These are phyloP conservation scores for Amylocystis lapponica DNA, from an alignment of 768 basidiomycete genomes.

Conservation along the genomic window DNA sequence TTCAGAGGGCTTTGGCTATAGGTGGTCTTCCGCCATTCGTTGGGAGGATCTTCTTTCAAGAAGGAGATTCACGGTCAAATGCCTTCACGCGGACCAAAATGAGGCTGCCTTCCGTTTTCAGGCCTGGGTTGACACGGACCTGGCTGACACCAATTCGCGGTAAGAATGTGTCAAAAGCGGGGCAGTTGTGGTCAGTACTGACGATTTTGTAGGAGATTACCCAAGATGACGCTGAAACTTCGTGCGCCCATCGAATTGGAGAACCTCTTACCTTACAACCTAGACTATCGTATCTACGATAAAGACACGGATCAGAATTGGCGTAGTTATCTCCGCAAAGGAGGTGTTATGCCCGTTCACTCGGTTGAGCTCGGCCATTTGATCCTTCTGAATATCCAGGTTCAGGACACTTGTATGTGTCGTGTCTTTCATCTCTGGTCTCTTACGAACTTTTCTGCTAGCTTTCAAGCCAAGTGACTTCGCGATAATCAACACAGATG, in stretches of 20 bases:
- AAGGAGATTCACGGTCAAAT: slow-evolving; percentile 72
- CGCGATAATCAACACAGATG: slow-evolving; percentile 94
- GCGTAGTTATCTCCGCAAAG: slow-evolving; percentile 87
- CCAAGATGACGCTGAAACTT: slow-evolving; percentile 78
- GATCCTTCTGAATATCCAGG: slow-evolving; percentile 80
- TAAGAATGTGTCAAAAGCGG: too few relatives aligned
- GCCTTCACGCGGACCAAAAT: slow-evolving; percentile 70
- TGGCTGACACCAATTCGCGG: slow-evolving; percentile 49
- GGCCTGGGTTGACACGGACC: slow-evolving; percentile 79
- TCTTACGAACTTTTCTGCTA: slow-evolving; percentile 25
- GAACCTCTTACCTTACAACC: slow-evolving; percentile 89
- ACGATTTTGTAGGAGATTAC: slow-evolving; percentile 56
- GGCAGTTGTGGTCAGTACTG: background rate
- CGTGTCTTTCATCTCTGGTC: background rate
- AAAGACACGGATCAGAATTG: slow-evolving; percentile 93
- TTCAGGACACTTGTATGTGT: slow-evolving; percentile 82
- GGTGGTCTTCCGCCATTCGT: slow-evolving; percentile 82
- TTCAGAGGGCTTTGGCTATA: slow-evolving; percentile 92
- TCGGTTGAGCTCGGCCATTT: slow-evolving; percentile 90
- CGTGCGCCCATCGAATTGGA: slow-evolving; percentile 94
- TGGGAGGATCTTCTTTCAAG: slow-evolving; percentile 82
- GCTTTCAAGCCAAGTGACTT: slow-evolving; percentile 94
- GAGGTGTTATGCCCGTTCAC: slow-evolving; percentile 94
- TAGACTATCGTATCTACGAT: slow-evolving; percentile 96
- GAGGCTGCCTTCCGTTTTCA: slow-evolving; percentile 96